phyloP scores from a whole-genome alignment of 2,329 filamentous ascomycete genomes.

The Colletotrichum sp. region DNA sequence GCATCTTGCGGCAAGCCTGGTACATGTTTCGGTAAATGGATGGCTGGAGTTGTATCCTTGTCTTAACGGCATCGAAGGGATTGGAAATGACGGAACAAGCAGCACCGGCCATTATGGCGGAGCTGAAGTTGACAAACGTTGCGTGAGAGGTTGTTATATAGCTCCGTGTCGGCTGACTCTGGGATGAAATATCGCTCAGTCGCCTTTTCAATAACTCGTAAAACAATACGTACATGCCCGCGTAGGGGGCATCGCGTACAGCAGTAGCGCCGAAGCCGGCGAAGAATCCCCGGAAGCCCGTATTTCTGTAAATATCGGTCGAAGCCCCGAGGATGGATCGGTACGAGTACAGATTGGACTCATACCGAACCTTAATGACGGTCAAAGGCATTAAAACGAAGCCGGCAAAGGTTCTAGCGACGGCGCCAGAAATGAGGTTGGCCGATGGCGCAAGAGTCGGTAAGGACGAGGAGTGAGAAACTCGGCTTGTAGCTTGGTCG shows the following conservation, averaged over 20 bases:
- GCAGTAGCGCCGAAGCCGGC: conserved; percentile 93
- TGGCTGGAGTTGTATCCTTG: conserved; percentile 89
- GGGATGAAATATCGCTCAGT: conserved; percentile 42
- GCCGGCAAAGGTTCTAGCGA: conserved; percentile 84
- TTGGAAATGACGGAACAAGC: conserved; percentile 90
- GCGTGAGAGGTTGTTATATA: conserved; percentile 16
- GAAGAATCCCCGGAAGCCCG: conserved; percentile 87
- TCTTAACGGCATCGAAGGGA: conserved; percentile 97
- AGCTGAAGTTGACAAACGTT: conserved; percentile 72
- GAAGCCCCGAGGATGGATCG: conserved; percentile 75
- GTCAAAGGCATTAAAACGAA: conserved; percentile 96
- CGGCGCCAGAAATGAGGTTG: conserved; percentile 85
- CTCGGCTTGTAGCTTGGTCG: conserved; percentile 19
- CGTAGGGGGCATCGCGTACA: conserved; percentile 93
- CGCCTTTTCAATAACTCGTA: conserved; percentile 84
- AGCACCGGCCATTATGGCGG: conserved; percentile 80
- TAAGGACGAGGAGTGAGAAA: conserved; percentile 68
- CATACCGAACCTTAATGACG: conserved; percentile 95
- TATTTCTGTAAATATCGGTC: conserved; percentile 73
- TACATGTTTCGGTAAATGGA: conserved; percentile 82
- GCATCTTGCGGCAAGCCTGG: conserved; percentile 77
- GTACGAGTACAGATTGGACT: conserved; percentile 87
- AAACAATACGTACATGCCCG: conserved; percentile 90
- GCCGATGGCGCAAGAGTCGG: conserved; percentile 83
- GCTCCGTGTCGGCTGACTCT: neutral